Evolutionary conservation across 192 early-diverging fungal species (phyloP), one percentile per base, ranked within the genome.

Genomic region (Backusella sp.): DNA sequence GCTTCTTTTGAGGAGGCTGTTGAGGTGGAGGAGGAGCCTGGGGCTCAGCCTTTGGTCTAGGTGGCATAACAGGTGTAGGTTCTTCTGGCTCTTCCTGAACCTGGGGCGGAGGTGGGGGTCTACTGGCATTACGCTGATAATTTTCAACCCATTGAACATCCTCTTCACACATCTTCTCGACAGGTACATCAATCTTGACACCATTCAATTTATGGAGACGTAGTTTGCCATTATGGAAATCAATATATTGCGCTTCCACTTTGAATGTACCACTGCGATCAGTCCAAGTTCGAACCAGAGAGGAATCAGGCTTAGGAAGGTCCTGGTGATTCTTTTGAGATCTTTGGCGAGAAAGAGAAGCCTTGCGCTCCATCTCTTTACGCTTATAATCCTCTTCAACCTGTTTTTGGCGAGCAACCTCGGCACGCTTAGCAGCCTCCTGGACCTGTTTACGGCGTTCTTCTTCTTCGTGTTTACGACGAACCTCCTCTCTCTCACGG

Each of bases 121-220:
- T 62, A 34, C 7, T 23, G 3, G 23, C 66, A 37, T 70, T 17
- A 14, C 59, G 73, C 42, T 78, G 86, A 5, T 76, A 71, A 36
- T 82, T 78, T 52, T 88, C 87, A 17, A 90, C 84, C 77, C 75
- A 88, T 26, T 44, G 75, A 32, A 88, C 69, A 76, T 88, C 90
- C 39, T 87, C 87, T n/a, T 80, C 77, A 0, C 89, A 89, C 76
- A 99, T 91, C 76, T 98, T 97, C 6, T 94, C 91, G 37, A 97
- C 80, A 2, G 96, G 92, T 12, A 99, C 98, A 32, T 88, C 92
- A 79, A 99, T 98, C 62, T 91, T 96, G 68, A 96, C 96, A 73
- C 96, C 95, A 80, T 99, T 99, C 4, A 90, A 83, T 79, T 99
- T 99, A 83, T 97, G 96, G 65, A 99, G 80, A 26, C 97, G 93